These are phyloP conservation scores for Jimgerdemannia flammicorona DNA, from an alignment of 192 early-diverging fungal genomes.

Conservation along the genomic window DNA sequence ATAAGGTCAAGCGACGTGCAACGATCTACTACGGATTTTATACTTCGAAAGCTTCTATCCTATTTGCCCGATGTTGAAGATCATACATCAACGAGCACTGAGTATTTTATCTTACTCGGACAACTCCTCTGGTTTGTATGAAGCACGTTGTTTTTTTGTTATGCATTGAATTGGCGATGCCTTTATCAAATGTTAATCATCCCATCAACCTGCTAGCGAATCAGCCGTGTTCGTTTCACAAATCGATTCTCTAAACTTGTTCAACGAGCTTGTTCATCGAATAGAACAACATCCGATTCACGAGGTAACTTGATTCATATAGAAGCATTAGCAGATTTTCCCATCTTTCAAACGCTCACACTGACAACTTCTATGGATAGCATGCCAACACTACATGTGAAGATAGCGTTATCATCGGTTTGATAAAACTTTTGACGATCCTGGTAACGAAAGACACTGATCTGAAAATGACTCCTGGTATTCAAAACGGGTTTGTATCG, in stretches of 20 bases:
- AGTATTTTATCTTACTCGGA: slow-evolving; percentile 18
- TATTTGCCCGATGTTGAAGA: slow-evolving; percentile 15
- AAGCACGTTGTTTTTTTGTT: not conserved
- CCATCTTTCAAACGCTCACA: not conserved
- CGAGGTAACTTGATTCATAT: slow-evolving; percentile 7
- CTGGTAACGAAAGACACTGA: slow-evolving; percentile 23
- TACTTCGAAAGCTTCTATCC: slow-evolving; percentile 8
- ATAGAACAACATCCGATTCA: slow-evolving; percentile 17
- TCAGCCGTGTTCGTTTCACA: not conserved
- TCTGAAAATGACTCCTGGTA: slow-evolving; percentile 13
- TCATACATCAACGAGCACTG: slow-evolving; percentile 17
- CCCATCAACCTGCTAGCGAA: not conserved
- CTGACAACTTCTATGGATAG: slow-evolving; percentile 23
- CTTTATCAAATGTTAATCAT: not conserved
- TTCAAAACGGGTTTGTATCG: slow-evolving; percentile 10
- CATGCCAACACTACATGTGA: slow-evolving; percentile 26
- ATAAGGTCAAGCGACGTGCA: not conserved
- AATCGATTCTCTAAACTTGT: not conserved
- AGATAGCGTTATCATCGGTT: slow-evolving; percentile 37
- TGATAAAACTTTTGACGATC: slow-evolving; percentile 33
- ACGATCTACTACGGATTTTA: slow-evolving; percentile 5
- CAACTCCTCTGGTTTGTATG: slow-evolving; percentile 4
- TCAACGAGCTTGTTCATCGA: slow-evolving; percentile 3
- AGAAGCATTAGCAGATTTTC: not conserved
- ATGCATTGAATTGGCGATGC: not conserved